phyloP scores from a whole-genome alignment of 2,329 filamentous ascomycete species.

The Colletotrichum liaoningense region DNA sequence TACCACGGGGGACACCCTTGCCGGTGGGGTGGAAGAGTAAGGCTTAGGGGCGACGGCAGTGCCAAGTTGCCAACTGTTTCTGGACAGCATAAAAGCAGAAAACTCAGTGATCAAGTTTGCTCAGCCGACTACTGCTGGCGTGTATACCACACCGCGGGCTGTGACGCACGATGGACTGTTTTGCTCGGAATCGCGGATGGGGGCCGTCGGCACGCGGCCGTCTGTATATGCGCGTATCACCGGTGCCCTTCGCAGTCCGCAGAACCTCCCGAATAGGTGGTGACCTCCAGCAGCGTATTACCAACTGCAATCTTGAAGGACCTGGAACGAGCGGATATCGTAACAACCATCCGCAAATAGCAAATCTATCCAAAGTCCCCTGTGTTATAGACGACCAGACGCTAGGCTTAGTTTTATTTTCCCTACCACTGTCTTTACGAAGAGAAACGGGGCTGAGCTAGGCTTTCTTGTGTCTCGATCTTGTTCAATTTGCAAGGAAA shows the following conservation, averaged over 20 bases:
- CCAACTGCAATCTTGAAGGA: neutral
- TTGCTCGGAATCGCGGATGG: neutral
- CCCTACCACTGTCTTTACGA: neutral
- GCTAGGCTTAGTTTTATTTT: neutral
- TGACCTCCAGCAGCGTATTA: neutral
- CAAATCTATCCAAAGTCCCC: neutral
- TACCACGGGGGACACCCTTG: slow-evolving; percentile 16
- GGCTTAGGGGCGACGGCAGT: neutral
- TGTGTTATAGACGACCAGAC: neutral
- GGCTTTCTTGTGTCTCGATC: neutral
- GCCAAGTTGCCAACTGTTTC: neutral
- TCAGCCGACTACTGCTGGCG: neutral
- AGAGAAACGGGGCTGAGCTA: slow-evolving; percentile 20
- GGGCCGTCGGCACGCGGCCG: neutral
- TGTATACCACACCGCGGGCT: neutral
- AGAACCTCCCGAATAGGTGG: neutral
- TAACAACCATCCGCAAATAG: slow-evolving; percentile 2
- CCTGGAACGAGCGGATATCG: neutral
- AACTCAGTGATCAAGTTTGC: slow-evolving; percentile 5
- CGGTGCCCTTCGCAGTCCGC: neutral
- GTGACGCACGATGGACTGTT: slow-evolving; percentile 1
- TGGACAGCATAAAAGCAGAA: neutral
- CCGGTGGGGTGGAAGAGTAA: neutral
- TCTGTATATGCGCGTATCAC: neutral
- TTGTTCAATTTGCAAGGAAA: neutral